These are phyloP conservation scores for Podospora sp. DNA, from an alignment of 495 filamentous ascomycete genomes.

Conservation along the genomic window DNA sequence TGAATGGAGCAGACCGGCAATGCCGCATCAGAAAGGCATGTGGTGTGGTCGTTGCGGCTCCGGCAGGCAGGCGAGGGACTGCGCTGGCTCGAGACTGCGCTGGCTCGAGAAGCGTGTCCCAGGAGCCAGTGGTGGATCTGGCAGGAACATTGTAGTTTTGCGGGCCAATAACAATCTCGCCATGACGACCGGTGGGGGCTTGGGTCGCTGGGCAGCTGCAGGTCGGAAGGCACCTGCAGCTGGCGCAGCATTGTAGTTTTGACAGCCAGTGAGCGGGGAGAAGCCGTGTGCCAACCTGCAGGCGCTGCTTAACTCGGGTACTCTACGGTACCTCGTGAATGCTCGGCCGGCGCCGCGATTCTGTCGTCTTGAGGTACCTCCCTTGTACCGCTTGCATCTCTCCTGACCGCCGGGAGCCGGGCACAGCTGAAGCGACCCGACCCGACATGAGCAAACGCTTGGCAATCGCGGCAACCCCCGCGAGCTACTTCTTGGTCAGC, in stretches of 20 bases:
- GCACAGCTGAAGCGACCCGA: no score
- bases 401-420: no score
- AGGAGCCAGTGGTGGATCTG: no score
- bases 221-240: no score
- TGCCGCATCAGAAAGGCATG: not conserved
- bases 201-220: no score
- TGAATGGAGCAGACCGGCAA: no score
- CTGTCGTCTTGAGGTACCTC: not conserved
- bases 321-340: not conserved
- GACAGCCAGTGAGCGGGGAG: not conserved
- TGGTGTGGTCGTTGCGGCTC: not conserved
- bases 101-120: no score
- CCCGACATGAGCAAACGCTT: no score
- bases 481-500: no score
- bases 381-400: no score
- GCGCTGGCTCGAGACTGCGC: not conserved
- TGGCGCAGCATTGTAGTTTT: not conserved
- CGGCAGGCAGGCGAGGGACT: not conserved
- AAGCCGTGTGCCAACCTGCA: not conserved
- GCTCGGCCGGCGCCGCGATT: not conserved
- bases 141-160: conserved; percentile 4
- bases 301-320: not conserved
- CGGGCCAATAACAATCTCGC: not conserved
- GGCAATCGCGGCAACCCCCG: no score
- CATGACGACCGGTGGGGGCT: no score